Evolutionary conservation across 139 green algal species (phyloP), one percentile per base, ranked within the genome.

Genomic region (Tetradesmus obliquus): DNA sequence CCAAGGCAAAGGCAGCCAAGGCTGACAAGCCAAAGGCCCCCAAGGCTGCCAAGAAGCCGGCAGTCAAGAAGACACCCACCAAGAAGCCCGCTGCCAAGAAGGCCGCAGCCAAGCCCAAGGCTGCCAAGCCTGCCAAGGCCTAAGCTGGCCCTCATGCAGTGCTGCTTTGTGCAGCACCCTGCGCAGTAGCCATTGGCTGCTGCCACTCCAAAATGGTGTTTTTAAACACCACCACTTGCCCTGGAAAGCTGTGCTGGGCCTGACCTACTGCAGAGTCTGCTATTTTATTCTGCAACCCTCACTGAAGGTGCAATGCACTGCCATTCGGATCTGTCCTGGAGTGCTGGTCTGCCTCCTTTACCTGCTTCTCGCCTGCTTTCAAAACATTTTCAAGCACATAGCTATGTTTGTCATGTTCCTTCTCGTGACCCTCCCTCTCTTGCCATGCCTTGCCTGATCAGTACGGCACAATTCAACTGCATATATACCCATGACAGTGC

Each of bases 151-250:
- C 54, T 32, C 69, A 54, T 15, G 76, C 80, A n/a, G 55, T 79
- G 20, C 82, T 79, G 57, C 22, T 24, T 55, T 51, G 10, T 55
- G 20, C 53, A 7, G 17, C 82, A 79, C 71, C 82, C 71, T 92
- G 53, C 32, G 17, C 6, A 60, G 10, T 32, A 62, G 20, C 10
- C 15, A 1, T 17, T 82, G 20, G 54, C 32, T 54, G 66, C 55
- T 91, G 72, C 24, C 54, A 13, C 10, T 85, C 79, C 71, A 91
- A 93, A 93, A 62, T 89, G 91, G 91, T 93, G 91, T 93, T 91
- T 91, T 91, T 93, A 79, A 91, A 93, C 91, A 93, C 91, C 91
- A 93, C 91, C 91, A 82, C 19, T 4, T 19, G 15, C 2, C 9
- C 60, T 19, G 60, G 60, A 13, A 71, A 71, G 60, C 60, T 12